Evolutionary conservation across 164 flowering plant genomes (phyloP).

Genomic region (Umbellularia californica): DNA sequence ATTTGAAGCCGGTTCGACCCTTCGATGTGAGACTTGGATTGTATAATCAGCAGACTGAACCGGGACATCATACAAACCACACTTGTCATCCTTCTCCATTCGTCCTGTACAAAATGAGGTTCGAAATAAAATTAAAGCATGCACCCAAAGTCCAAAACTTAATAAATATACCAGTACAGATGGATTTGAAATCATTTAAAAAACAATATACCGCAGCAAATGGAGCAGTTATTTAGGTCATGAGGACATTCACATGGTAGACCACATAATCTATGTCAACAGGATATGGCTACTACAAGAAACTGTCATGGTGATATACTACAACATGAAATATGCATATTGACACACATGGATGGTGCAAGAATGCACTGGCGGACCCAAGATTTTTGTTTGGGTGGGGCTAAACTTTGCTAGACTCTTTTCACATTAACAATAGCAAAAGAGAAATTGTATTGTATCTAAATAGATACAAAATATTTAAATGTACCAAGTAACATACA

Average conservation of each 20-base stretch:
- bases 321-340: not conserved
- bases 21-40: slow-evolving; percentile 27
- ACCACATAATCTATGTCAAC: not conserved
- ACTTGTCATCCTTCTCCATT: slow-evolving; percentile 24
- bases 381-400: no score
- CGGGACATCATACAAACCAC: slow-evolving; percentile 48
- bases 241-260: not conserved
- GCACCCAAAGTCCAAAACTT: not conserved
- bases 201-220: not conserved
- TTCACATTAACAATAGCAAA: no score
- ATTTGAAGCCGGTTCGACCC: slow-evolving; percentile 23
- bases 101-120: slow-evolving; percentile 27
- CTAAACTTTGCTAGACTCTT: no score
- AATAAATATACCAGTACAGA: not conserved
- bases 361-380: no score
- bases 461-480: no score
- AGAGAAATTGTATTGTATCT: no score
- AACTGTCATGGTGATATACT: not conserved
- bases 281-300: not conserved
- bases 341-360: not conserved
- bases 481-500: no score
- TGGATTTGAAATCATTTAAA: not conserved
- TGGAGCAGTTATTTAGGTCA: not conserved
- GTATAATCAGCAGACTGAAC: slow-evolving; percentile 35
- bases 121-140: not conserved